Evolutionary conservation across 2,329 filamentous ascomycete genomes (phyloP).

Genomic region (Neonectria coccinea): DNA sequence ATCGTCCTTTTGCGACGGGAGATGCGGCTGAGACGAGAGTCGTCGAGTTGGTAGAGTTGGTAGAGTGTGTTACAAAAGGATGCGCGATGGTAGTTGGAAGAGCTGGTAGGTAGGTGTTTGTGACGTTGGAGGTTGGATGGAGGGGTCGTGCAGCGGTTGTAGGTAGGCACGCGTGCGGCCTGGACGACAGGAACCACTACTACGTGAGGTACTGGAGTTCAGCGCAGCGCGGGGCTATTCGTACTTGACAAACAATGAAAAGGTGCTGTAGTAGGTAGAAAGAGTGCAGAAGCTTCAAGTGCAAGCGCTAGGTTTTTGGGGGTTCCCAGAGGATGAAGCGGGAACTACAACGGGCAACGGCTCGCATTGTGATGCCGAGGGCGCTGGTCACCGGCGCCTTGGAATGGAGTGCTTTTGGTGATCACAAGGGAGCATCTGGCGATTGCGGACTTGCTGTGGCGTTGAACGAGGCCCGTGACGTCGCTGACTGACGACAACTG

Average conservation of each 20-base stretch:
- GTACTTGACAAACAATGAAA: not conserved
- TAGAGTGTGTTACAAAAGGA: not conserved
- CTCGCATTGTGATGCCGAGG: slow-evolving; percentile 16
- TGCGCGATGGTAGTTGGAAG: not conserved
- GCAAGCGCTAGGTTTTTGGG: not conserved
- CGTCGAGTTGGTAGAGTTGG: not conserved
- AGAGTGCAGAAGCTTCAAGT: not conserved
- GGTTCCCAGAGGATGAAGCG: not conserved
- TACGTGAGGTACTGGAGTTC: not conserved
- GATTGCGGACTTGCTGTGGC: slow-evolving; percentile 23
- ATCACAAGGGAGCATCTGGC: slow-evolving; percentile 24
- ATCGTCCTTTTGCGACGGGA: slow-evolving; percentile 34
- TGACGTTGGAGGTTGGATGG: slow-evolving; percentile 21
- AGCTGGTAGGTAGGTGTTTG: not conserved
- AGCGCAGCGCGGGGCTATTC: not conserved
- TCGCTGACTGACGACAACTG: slow-evolving; percentile 19
- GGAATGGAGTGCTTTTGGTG: slow-evolving; percentile 26
- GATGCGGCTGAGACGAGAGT: not conserved
- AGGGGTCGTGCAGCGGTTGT: slow-evolving; percentile 20
- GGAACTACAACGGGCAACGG: not conserved
- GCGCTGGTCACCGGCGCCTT: slow-evolving; percentile 16
- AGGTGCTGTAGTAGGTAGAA: slow-evolving; percentile 1
- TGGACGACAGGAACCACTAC: no score
- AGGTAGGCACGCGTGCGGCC: slow-evolving; percentile 2
- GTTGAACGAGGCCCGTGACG: slow-evolving; percentile 23